Conservation (phyloP, 805 yeast species). For the Wickerhamiella hasegawae region DNA sequence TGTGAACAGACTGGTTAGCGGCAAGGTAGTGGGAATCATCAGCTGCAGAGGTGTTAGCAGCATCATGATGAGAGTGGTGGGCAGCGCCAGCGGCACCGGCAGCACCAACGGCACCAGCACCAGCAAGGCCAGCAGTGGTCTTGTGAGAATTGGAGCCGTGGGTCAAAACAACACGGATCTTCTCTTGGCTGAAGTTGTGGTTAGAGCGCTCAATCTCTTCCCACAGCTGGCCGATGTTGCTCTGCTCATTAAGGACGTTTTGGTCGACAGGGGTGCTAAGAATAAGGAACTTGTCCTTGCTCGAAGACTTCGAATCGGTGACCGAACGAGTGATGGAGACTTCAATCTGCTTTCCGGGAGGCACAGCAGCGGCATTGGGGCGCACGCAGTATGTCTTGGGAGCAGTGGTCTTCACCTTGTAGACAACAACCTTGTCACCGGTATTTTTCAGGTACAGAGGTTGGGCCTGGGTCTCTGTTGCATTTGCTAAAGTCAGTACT, state of each 20-base stretch:
- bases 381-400: constrained; percentile 91
- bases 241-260: constrained; percentile 27
- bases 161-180: constrained; percentile 37
- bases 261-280: constrained; percentile 67
- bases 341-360: constrained; percentile 55
- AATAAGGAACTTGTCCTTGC: constrained; percentile 79
- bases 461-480: neutral
- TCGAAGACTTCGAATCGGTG: constrained; percentile 51
- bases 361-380: constrained; percentile 76
- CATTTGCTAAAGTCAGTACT: no score
- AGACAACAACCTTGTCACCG: constrained; percentile 49
- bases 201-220: constrained; percentile 47
- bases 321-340: constrained; percentile 79
- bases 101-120: constrained; percentile 20
- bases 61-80: neutral
- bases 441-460: constrained; percentile 28
- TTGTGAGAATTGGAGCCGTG: neutral
- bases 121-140: constrained; percentile 10
- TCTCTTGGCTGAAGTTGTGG: constrained; percentile 41
- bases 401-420: constrained; percentile 96
- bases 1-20: neutral
- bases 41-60: neutral
- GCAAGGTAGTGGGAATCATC: neutral
- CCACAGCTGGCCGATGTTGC: constrained; percentile 55
- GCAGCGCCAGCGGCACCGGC: constrained; percentile 9